Percentiles rank a stretch among this genome's conserved stretches.
Evolutionary conservation across 2,329 filamentous ascomycete genomes (phyloP).

Genomic region (Didymella exigua): DNA sequence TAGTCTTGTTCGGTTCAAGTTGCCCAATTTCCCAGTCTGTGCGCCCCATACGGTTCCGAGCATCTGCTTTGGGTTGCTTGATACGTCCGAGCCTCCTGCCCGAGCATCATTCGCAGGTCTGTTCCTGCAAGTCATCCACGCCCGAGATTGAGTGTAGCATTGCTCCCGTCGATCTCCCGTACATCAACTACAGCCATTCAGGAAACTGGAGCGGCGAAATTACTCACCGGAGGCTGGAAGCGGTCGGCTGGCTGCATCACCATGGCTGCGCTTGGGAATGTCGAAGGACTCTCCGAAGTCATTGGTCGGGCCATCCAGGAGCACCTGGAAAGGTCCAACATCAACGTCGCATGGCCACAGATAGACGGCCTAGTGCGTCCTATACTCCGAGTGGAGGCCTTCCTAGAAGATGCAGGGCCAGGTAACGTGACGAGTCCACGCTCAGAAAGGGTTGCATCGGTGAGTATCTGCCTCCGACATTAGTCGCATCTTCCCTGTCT

Average conservation of each 20-base stretch:
- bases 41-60: not conserved
- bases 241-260: not conserved
- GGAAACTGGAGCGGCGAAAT: not conserved
- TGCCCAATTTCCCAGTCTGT: not conserved
- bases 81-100: conserved; percentile 3
- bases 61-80: not conserved
- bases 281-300: conserved; percentile 40
- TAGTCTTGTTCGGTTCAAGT: not conserved
- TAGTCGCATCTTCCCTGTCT: not conserved
- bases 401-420: conserved; percentile 35
- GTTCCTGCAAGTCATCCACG: not conserved
- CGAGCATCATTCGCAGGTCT: conserved; percentile 5
- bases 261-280: conserved; percentile 27
- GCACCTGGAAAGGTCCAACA: conserved; percentile 33
- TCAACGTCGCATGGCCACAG: conserved; percentile 34
- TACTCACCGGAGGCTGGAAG: not conserved
- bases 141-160: not conserved
- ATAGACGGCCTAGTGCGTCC: conserved; percentile 30
- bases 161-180: not conserved
- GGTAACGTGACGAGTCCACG: conserved; percentile 14
- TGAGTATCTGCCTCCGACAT: conserved; percentile 15
- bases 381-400: conserved; percentile 40
- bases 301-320: conserved; percentile 40
- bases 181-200: too few relatives aligned
- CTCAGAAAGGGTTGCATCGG: conserved; percentile 37